Conservation (phyloP, 345 rosid species). For the Citrus cavaleriei region DNA sequence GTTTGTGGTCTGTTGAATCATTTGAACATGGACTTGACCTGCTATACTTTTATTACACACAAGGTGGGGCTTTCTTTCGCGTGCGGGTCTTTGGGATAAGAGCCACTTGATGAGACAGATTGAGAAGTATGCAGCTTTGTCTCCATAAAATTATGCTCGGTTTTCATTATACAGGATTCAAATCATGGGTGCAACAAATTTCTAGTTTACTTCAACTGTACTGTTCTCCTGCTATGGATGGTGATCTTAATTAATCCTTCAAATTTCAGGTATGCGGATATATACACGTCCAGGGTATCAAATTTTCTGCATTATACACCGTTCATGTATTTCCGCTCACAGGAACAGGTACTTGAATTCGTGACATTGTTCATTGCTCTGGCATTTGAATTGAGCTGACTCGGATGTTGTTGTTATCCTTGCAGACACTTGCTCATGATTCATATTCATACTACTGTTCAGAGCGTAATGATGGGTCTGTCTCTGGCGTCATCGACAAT, state of each 20-base stretch:
- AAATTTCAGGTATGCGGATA: slow-evolving; percentile 82
- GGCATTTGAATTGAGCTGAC: not conserved
- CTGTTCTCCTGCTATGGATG: not conserved
- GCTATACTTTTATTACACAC: not conserved
- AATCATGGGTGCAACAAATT: not conserved
- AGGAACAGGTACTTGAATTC: slow-evolving; percentile 65
- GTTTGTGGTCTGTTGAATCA: not conserved
- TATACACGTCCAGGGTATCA: slow-evolving; percentile 87
- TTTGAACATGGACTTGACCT: slow-evolving; percentile 5
- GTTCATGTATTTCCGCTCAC: slow-evolving; percentile 91
- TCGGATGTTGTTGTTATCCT: not conserved
- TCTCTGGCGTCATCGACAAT: not conserved
- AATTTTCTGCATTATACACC: slow-evolving; percentile 88
- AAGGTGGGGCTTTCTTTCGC: slow-evolving; percentile 97
- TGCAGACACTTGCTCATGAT: slow-evolving; percentile 87
- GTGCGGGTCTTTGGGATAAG: slow-evolving; percentile 95
- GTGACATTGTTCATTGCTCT: not conserved
- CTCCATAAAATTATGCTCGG: not conserved
- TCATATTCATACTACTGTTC: slow-evolving; percentile 37
- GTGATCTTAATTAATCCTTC: not conserved
- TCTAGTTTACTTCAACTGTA: not conserved
- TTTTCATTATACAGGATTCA: not conserved
- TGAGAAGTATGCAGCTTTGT: slow-evolving; percentile 56
- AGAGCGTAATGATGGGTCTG: slow-evolving; percentile 31
- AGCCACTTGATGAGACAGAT: slow-evolving; percentile 97